phyloP scores from a whole-genome alignment of 768 basidiomycete species.

The Tylopilus plumbeoviolaceoides region DNA sequence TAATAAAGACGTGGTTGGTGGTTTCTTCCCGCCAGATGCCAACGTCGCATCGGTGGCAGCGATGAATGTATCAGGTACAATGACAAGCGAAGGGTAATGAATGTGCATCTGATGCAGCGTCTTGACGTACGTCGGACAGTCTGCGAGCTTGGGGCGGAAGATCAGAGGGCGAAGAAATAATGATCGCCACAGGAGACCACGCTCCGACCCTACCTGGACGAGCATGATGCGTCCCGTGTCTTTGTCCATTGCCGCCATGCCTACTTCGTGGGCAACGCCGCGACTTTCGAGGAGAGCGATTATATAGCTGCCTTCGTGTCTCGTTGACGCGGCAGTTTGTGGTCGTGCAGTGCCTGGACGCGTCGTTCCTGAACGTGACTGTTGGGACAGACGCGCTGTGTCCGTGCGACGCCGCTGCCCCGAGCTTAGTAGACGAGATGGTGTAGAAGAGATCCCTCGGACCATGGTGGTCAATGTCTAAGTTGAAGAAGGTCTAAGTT shows the following conservation, averaged over 20 bases:
- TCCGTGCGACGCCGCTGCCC: slow-evolving; percentile 13
- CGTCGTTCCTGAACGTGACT: slow-evolving; percentile 49
- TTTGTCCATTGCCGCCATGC: slow-evolving; percentile 80
- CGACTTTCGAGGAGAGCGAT: slow-evolving; percentile 74
- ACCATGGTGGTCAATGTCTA: neutral
- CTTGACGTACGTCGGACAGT: slow-evolving; percentile 87
- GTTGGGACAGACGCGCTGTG: slow-evolving; percentile 44
- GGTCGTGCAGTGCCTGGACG: slow-evolving; percentile 47
- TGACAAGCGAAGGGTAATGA: slow-evolving; percentile 63
- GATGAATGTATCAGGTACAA: slow-evolving; percentile 82
- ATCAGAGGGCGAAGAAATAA: neutral
- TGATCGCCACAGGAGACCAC: neutral
- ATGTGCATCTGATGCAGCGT: slow-evolving; percentile 83
- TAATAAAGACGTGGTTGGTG: slow-evolving; percentile 52
- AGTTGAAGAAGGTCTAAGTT: too few species aligned
- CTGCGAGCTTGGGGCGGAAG: slow-evolving; percentile 54
- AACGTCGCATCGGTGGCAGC: slow-evolving; percentile 50
- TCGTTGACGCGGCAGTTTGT: slow-evolving; percentile 57
- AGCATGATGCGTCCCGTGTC: slow-evolving; percentile 73
- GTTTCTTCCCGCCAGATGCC: slow-evolving; percentile 41
- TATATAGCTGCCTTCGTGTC: slow-evolving; percentile 58
- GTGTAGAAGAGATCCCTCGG: slow-evolving; percentile 10
- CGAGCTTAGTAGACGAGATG: slow-evolving; percentile 11
- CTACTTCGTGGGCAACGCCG: slow-evolving; percentile 78
- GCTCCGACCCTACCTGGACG: slow-evolving; percentile 56